phyloP scores from a whole-genome alignment of 441 rosid genomes.

The Bocquillonia castaneifolia region DNA sequence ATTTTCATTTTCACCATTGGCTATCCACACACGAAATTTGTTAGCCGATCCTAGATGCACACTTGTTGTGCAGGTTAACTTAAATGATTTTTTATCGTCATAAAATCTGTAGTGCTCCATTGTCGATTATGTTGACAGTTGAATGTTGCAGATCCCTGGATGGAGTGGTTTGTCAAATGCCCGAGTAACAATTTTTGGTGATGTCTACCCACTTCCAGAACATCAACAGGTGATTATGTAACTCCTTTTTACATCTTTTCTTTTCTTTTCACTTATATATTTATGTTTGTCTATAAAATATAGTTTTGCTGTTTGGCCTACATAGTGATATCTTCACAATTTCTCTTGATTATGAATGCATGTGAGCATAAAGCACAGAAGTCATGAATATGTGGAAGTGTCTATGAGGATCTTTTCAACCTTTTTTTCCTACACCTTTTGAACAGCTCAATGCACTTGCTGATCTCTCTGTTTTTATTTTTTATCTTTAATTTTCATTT shows the following conservation, averaged over 20 bases:
- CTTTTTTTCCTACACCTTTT: background rate
- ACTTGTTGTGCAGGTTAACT: slow-evolving; percentile 85
- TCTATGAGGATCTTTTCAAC: slow-evolving; percentile 3
- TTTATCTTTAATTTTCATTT: background rate
- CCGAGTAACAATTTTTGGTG: slow-evolving; percentile 93
- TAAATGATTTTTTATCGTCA: slow-evolving; percentile 11
- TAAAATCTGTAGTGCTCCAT: slow-evolving; percentile 23
- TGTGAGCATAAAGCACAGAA: background rate
- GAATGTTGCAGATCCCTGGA: slow-evolving; percentile 68
- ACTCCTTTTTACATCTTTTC: background rate
- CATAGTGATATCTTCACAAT: background rate
- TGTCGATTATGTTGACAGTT: slow-evolving; percentile 28
- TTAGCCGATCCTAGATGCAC: slow-evolving; percentile 91
- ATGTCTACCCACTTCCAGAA: slow-evolving; percentile 80
- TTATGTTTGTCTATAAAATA: background rate
- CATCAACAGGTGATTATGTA: slow-evolving; percentile 61
- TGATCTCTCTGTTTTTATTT: background rate
- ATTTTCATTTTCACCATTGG: slow-evolving; percentile 90
- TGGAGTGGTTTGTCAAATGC: slow-evolving; percentile 99
- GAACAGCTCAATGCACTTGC: background rate
- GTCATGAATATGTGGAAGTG: background rate
- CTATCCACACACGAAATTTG: slow-evolving; percentile 85
- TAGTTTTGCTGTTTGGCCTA: background rate
- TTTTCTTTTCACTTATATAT: background rate
- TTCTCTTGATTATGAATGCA: background rate